Percentiles rank a stretch among this genome's conserved stretches.
Conservation (phyloP, 495 filamentous ascomycete genomes). For the Aspergillus bridgeri region DNA sequence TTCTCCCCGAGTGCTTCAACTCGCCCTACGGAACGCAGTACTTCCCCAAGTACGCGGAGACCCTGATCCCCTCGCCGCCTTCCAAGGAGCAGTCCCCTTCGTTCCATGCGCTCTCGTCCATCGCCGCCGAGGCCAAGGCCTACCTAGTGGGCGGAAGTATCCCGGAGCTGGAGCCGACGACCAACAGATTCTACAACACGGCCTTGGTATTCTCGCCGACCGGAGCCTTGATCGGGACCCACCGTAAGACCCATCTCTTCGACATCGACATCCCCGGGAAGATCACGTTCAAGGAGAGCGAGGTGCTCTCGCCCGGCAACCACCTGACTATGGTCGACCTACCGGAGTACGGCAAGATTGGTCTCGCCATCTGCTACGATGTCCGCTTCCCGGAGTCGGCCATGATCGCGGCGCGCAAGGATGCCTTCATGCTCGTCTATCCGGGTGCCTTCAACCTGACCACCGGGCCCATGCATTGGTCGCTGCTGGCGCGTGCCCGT, state of each 20-base stretch:
- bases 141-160: slow-evolving; percentile 93
- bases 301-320: slow-evolving; percentile 80
- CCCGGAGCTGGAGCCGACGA: slow-evolving; percentile 64
- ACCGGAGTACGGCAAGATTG: slow-evolving; percentile 80
- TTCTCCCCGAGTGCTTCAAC: slow-evolving; percentile 90
- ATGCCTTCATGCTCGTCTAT: slow-evolving; percentile 81
- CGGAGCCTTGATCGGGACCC: slow-evolving; percentile 74
- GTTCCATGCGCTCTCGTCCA: slow-evolving; percentile 76
- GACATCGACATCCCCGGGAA: slow-evolving; percentile 97
- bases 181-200: slow-evolving; percentile 87
- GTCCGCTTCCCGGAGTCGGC: slow-evolving; percentile 93
- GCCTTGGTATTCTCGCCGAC: slow-evolving; percentile 74
- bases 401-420: slow-evolving; percentile 81
- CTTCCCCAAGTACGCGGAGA: slow-evolving; percentile 91
- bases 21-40: slow-evolving; percentile 85
- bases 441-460: slow-evolving; percentile 95
- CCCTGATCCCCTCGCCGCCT: slow-evolving; percentile 74
- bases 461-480: slow-evolving; percentile 91
- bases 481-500: slow-evolving; percentile 72
- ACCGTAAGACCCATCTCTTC: slow-evolving; percentile 97
- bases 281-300: slow-evolving; percentile 86
- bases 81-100: slow-evolving; percentile 66
- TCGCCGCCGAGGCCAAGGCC: slow-evolving; percentile 70
- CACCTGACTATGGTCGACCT: slow-evolving; percentile 77
- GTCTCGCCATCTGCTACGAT: slow-evolving; percentile 93